Base-by-base conservation (phyloP, 208 protist genomes). In the Leishmania mexicana region DNA sequence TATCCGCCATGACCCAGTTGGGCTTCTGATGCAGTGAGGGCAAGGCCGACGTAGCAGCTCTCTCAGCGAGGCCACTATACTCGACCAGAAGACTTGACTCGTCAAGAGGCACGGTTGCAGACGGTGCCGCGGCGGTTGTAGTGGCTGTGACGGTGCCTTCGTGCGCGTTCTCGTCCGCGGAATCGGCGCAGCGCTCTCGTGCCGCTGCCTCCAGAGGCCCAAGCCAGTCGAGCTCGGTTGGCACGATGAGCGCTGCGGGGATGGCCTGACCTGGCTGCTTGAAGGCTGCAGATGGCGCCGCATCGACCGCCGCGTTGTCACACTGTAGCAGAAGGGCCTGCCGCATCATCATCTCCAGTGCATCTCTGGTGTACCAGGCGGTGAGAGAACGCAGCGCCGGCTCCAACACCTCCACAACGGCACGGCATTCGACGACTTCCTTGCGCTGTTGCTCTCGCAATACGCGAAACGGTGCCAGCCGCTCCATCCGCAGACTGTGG, bases 1-100 rank as follows among this genome's bases (percentile, higher is more conserved):
- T 73, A 80, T 94, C 93, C 2, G 90, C 83, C 15, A 96, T 80
- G 40, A 96, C 79, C 93, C 93, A 96, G 83, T 94, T 96, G 10
- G 85, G 72, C 13, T 81, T 19, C 53, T n/a, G 47, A 58, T n/a
- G 47, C 42, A 38, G 11, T 60, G 75, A 51, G n/a, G 31, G 53
- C 51, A 13, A 35, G 13, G 7, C n/a, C 21, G 73, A 80, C 62
- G 24, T 49, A n/a, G 38, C 21, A 28, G 31, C 64, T n/a, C 76
- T 54, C 28, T 40, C 62, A 5, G 21, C 13, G 31, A 31, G 17
- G 7, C 19, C 72, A 28, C 47, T 42, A 49, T 21, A 67, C 35
- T 85, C 77, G 0, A 21, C 1, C 60, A 85, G 49, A 51, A 85
- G 24, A 28, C 21, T 19, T 2, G 82, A 85, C 60, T 85, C 82